A percentile compares a stretch with the other conserved stretches of the same genome.
Conservation (phyloP, 768 basidiomycete species). For the Dictyophora rubrovolvata region DNA sequence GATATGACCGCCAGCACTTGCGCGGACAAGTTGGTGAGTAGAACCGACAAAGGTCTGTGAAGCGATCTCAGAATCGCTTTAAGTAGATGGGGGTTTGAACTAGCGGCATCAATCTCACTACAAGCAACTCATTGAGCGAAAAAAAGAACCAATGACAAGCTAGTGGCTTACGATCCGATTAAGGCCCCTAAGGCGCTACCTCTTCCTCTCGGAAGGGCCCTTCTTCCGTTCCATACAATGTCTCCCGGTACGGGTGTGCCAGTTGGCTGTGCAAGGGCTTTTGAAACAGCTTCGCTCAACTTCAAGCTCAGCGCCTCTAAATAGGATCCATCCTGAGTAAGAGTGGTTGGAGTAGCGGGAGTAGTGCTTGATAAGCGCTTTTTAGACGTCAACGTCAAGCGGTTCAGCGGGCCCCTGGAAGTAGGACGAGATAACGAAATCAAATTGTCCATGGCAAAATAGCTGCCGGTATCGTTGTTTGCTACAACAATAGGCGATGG, state of each 20-base stretch:
- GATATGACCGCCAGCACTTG: slow-evolving; percentile 58
- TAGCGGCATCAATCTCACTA: slow-evolving; percentile 62
- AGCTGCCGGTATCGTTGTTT: slow-evolving; percentile 27
- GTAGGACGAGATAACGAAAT: slow-evolving; percentile 16
- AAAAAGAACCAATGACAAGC: background rate
- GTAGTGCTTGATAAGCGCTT: slow-evolving; percentile 34
- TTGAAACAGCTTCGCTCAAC: slow-evolving; percentile 73
- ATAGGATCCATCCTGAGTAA: slow-evolving; percentile 72
- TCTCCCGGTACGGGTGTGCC: slow-evolving; percentile 44
- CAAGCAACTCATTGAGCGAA: slow-evolving; percentile 13
- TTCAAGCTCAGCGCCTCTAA: slow-evolving; percentile 67
- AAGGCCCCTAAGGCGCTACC: slow-evolving; percentile 56
- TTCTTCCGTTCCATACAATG: slow-evolving; percentile 45
- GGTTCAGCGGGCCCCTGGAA: slow-evolving; percentile 36
- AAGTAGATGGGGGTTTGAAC: slow-evolving; percentile 52
- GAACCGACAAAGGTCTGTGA: slow-evolving; percentile 67
- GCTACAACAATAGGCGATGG: background rate
- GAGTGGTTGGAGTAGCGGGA: slow-evolving; percentile 25
- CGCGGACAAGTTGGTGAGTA: slow-evolving; percentile 59
- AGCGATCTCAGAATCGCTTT: slow-evolving; percentile 63
- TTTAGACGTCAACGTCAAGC: slow-evolving; percentile 46
- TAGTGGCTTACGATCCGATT: slow-evolving; percentile 51
- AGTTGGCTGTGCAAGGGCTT: slow-evolving; percentile 55
- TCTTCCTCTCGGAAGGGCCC: slow-evolving; percentile 65
- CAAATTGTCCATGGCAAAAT: slow-evolving; percentile 28